phyloP scores from a whole-genome alignment of 2,329 filamentous ascomycete species.

The Incumbomyces delicatus region DNA sequence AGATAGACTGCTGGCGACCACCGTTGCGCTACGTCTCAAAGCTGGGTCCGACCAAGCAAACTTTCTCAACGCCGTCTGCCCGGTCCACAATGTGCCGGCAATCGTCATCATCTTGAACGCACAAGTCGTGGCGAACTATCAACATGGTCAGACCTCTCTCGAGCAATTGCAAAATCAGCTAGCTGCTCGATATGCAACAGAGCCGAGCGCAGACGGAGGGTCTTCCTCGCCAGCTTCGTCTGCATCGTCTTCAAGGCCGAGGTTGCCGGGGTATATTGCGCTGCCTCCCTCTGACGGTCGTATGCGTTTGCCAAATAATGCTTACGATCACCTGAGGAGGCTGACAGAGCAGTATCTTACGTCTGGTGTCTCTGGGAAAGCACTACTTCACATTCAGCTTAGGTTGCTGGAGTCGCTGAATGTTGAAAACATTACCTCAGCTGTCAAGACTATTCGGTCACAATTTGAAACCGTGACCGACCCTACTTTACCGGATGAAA shows the following conservation, averaged over 20 bases:
- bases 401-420: neutral
- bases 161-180: slow-evolving; percentile 2
- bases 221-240: neutral
- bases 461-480: neutral
- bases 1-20: slow-evolving; percentile 35
- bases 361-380: slow-evolving; percentile 6
- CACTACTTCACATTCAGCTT: slow-evolving; percentile 1
- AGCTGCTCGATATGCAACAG: neutral
- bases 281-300: slow-evolving; percentile 14
- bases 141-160: slow-evolving; percentile 32
- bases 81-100: slow-evolving; percentile 66
- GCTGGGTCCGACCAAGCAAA: slow-evolving; percentile 70
- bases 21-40: slow-evolving; percentile 60
- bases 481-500: slow-evolving; percentile 1
- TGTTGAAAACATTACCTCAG: neutral
- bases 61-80: slow-evolving; percentile 73
- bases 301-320: slow-evolving; percentile 19
- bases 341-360: slow-evolving; percentile 15
- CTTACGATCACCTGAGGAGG: slow-evolving; percentile 18
- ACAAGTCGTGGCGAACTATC: slow-evolving; percentile 66
- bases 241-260: neutral
- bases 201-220: neutral
- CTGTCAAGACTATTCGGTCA: neutral
- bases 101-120: slow-evolving; percentile 73
- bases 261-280: slow-evolving; percentile 9